Evolutionary conservation across 2,329 filamentous ascomycete genomes (phyloP).

Genomic region (Aphanocladium album): DNA sequence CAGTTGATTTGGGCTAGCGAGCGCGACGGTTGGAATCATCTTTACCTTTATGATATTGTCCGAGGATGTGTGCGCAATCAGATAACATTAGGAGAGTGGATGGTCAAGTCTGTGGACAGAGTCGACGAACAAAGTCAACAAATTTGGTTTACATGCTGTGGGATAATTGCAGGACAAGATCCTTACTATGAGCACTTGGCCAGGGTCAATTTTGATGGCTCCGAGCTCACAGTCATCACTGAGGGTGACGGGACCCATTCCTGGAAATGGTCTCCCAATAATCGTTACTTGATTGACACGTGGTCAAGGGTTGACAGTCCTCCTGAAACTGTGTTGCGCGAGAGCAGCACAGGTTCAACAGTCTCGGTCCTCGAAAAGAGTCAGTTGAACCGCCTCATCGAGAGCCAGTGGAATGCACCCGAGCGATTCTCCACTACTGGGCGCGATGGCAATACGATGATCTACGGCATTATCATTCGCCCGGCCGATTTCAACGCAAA

Average conservation of each 20-base stretch:
- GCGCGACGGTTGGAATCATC: constrained; percentile 24
- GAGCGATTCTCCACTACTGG: constrained; percentile 22
- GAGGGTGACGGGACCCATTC: constrained; percentile 24
- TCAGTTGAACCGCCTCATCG: constrained; percentile 6
- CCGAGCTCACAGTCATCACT: constrained; percentile 21
- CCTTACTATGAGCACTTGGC: constrained; percentile 24
- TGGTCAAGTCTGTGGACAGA: constrained; percentile 19
- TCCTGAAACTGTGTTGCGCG: constrained; percentile 18
- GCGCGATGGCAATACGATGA: constrained; percentile 22
- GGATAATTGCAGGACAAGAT: constrained; percentile 19
- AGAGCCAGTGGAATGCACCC: constrained; percentile 16
- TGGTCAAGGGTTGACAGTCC: constrained; percentile 24
- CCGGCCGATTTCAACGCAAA: constrained; percentile 20
- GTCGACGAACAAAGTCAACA: constrained; percentile 18
- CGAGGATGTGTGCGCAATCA: constrained; percentile 12
- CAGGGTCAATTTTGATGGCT: constrained; percentile 23
- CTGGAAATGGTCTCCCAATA: constrained; percentile 20
- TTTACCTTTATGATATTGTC: constrained; percentile 22
- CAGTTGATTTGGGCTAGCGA: constrained; percentile 27
- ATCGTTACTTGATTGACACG: constrained; percentile 20
- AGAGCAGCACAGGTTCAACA: constrained; percentile 15
- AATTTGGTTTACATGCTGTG: constrained; percentile 20
- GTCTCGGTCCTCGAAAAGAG: constrained; percentile 16
- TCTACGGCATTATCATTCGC: constrained; percentile 24
- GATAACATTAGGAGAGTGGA: constrained; percentile 24